These are phyloP conservation scores for Paramecium bursaria DNA, from an alignment of 73 alveolate genomes.

Conservation along the genomic window DNA sequence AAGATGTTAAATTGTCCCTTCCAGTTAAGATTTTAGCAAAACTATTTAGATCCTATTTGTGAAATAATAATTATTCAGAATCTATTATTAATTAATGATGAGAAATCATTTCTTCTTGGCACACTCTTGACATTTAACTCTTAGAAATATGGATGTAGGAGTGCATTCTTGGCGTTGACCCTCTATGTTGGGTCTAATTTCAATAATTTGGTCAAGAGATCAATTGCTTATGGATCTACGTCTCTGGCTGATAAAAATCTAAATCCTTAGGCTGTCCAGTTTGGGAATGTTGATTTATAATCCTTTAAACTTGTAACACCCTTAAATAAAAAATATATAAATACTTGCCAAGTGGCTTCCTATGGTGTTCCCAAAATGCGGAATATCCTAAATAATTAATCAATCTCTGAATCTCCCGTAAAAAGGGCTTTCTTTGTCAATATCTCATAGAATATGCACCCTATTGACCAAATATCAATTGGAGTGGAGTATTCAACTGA, in stretches of 20 bases:
- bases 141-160: slow-evolving; percentile 54
- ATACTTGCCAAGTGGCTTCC: slow-evolving; percentile 87
- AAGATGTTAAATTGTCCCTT: too few species aligned
- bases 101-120: neutral
- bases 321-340: slow-evolving; percentile 73
- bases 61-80: too few species aligned
- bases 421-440: slow-evolving; percentile 86
- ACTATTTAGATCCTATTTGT: too few species aligned
- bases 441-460: slow-evolving; percentile 89
- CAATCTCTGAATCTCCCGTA: slow-evolving; percentile 89
- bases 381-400: slow-evolving; percentile 84
- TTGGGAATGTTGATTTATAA: slow-evolving; percentile 81
- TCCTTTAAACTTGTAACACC: slow-evolving; percentile 81
- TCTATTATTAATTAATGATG: slow-evolving; percentile 56
- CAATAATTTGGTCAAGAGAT: slow-evolving; percentile 48
- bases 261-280: slow-evolving; percentile 70
- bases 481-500: slow-evolving; percentile 81
- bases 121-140: slow-evolving; percentile 25
- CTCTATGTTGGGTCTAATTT: slow-evolving; percentile 63
- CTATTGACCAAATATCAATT: slow-evolving; percentile 94
- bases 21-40: too few species aligned
- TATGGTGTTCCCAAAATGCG: slow-evolving; percentile 92
- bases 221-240: slow-evolving; percentile 60
- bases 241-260: slow-evolving; percentile 39
- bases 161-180: slow-evolving; percentile 54